Evolutionary conservation across 768 basidiomycete genomes (phyloP), one percentile per base, ranked within the genome.

Genomic region (Xerocomus potaroensis): DNA sequence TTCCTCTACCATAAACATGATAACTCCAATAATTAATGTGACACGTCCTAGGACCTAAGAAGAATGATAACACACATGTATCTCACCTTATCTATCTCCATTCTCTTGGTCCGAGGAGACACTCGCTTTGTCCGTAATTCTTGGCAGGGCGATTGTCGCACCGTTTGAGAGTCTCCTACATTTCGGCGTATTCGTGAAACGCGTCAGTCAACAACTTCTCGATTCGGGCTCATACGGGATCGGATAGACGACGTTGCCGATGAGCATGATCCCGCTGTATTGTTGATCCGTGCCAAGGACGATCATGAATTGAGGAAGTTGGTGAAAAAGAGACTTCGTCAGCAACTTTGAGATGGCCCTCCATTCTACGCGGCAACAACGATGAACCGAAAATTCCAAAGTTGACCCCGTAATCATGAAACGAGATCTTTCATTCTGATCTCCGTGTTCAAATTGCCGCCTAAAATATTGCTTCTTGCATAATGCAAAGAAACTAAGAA

Each of bases 221-320:
- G 19, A 27, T 34, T 15, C 19, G 10, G 2, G 2, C n/a, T 31
- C 38, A 36, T 23, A 47, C 49, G 62, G 45, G 49, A 62, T 64
- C 21, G 61, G 49, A 54, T 57, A 58, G 22, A 50, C 48, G 8
- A 49, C 56, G 31, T 53, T 56, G 15, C 53, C 52, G 22, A n/a
- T 22, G 35, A 36, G 9, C 14, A 57, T 51, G 10, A 27, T 3
- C 49, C 49, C 26, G 46, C 56, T 23, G 35, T 55, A 41, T 48
- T 49, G 49, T 39, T 50, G 15, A 73, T 60, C 70, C 70, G 72
- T 7, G 61, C 64, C 33, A 52, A 18, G 71, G 59, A 8, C 66
- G 69, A 40, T 53, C 51, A 51, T 72, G 72, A n/a, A 71, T 63
- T 14, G 66, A 51, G 23, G 72, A 48, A 68, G 66, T 68, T 68